A percentile compares a stretch with the other conserved stretches of the same genome.
These are phyloP conservation scores for Vanilla planifolia DNA, from an alignment of 106 monocot genomes.

Conservation along the genomic window DNA sequence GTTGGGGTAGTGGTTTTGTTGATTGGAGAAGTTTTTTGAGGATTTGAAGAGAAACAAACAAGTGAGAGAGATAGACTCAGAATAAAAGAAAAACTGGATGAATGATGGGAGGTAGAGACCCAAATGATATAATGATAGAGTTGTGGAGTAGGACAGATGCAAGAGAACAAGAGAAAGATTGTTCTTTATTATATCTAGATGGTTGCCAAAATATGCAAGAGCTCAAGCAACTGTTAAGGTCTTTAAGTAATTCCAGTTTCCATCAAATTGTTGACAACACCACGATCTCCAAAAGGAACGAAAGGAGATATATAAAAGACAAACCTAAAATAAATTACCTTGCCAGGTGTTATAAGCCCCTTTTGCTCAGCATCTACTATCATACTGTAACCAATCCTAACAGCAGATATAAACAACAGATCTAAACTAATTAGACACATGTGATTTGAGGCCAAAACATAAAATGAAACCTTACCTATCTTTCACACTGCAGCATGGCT, in stretches of 20 bases:
- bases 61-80: too few relatives aligned
- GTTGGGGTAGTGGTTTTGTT: too few relatives aligned
- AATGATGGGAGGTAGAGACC: too few relatives aligned
- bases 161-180: too few relatives aligned
- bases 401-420: neutral
- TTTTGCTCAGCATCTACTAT: slow-evolving; percentile 86
- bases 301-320: neutral
- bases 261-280: too few relatives aligned
- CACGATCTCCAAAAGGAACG: neutral
- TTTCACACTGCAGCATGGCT: slow-evolving; percentile 97
- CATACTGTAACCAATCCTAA: slow-evolving; percentile 98
- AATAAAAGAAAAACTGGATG: too few relatives aligned
- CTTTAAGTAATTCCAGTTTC: too few relatives aligned
- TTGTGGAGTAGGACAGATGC: too few relatives aligned
- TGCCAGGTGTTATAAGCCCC: slow-evolving; percentile 86
- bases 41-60: too few relatives aligned
- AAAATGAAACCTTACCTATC: slow-evolving; percentile 46
- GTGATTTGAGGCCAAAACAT: neutral
- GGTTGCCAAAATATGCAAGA: neutral
- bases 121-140: too few relatives aligned
- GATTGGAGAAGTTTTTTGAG: too few relatives aligned
- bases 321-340: slow-evolving; percentile 32
- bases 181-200: too few relatives aligned
- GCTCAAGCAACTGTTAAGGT: neutral
- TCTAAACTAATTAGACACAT: neutral